A percentile compares a stretch with the other conserved stretches of the same genome.
Conservation (phyloP, 176 grass and related monocot genomes). For the Musa schizocarpa region DNA sequence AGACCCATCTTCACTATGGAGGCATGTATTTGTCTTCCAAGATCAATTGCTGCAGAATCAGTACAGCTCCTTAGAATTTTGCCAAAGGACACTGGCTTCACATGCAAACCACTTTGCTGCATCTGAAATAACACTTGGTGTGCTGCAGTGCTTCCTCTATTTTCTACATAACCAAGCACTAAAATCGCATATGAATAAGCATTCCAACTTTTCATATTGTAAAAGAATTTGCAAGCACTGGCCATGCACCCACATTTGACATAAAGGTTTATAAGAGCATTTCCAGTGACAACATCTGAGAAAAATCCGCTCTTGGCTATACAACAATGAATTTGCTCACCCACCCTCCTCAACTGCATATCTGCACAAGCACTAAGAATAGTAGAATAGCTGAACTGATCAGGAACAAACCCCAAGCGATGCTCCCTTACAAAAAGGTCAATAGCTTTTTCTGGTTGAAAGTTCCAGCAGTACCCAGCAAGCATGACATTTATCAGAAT, state of each 20-base stretch:
- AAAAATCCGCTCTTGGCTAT: conserved; percentile 62
- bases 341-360: conserved; percentile 47
- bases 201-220: conserved; percentile 67
- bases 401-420: conserved; percentile 46
- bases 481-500: conserved; percentile 64
- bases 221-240: conserved; percentile 74
- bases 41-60: conserved; percentile 56
- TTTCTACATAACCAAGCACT: conserved; percentile 67
- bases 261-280: conserved; percentile 77
- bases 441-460: conserved; percentile 56
- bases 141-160: conserved; percentile 55
- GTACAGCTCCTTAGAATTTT: conserved; percentile 71
- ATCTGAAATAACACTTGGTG: conserved; percentile 67
- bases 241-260: conserved; percentile 64
- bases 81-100: conserved; percentile 57
- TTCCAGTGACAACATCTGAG: conserved; percentile 58
- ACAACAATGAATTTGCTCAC: conserved; percentile 72
- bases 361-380: conserved; percentile 66
- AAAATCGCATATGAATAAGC: conserved; percentile 75
- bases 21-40: conserved; percentile 80
- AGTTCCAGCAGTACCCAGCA: conserved; percentile 72
- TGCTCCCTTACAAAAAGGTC: conserved; percentile 58
- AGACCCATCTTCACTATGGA: conserved; percentile 89
- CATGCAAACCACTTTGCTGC: conserved; percentile 64
- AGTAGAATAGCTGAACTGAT: conserved; percentile 70